A percentile compares a stretch with the other conserved stretches of the same genome.
Conservation (phyloP, 352 stramenopile genomes). For the Globisporangium okanoganense region DNA sequence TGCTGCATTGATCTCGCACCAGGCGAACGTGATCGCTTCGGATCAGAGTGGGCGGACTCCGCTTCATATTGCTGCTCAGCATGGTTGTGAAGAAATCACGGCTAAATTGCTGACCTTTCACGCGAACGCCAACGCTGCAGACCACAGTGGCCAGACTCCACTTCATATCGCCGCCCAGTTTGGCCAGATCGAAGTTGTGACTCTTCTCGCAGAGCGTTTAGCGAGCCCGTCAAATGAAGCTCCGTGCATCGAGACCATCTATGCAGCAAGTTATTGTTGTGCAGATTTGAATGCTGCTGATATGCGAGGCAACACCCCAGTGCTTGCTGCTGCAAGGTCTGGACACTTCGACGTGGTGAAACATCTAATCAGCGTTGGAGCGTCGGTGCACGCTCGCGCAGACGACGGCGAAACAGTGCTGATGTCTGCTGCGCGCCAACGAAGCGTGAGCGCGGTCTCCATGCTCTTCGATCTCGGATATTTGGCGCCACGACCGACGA, state of each 20-base stretch:
- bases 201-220: no score
- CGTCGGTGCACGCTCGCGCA: background rate
- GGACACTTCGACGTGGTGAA: background rate
- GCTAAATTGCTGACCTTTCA: no score
- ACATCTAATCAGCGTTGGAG: background rate
- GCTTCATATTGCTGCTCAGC: background rate
- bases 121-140: no score
- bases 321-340: background rate
- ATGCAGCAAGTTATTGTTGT: no score
- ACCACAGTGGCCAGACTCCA: no score
- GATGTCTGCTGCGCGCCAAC: background rate
- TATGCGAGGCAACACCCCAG: background rate
- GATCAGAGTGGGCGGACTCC: background rate
- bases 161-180: no score
- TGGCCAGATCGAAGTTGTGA: no score
- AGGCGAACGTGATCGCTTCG: background rate
- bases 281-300: background rate
- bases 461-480: background rate
- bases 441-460: background rate
- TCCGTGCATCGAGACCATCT: no score
- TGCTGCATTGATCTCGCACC: background rate
- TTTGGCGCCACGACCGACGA: background rate
- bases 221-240: no score
- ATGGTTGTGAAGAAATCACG: no score
- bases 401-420: constrained; percentile 4